Evolutionary conservation across 2,329 filamentous ascomycete genomes (phyloP).

Genomic region (Gnomoniopsis sp.): DNA sequence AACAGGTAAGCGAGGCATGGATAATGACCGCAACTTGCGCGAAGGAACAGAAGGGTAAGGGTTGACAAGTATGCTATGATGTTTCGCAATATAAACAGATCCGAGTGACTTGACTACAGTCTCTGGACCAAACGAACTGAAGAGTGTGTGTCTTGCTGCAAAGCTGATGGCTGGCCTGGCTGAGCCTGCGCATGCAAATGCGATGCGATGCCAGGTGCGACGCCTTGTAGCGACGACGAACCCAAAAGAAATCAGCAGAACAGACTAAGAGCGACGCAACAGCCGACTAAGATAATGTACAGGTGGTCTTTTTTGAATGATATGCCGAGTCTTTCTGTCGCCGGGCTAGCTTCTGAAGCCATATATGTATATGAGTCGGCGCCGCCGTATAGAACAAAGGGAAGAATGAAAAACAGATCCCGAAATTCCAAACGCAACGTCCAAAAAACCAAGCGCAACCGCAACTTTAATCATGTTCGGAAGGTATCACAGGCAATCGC

Average conservation of each 20-base stretch:
- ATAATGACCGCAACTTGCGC: conserved; percentile 19
- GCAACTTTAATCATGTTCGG: conserved; percentile 28
- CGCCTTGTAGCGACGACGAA: conserved; percentile 29
- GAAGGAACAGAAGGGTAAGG: conserved; percentile 16
- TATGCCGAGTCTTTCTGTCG: conserved; percentile 38
- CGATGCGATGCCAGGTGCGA: conserved; percentile 36
- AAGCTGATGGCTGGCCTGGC: conserved; percentile 21
- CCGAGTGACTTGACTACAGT: conserved; percentile 23
- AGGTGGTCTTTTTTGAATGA: conserved; percentile 32
- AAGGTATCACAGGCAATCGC: conserved; percentile 31
- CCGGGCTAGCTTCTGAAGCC: conserved; percentile 29
- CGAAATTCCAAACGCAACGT: conserved; percentile 25
- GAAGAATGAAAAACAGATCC: conserved; percentile 25
- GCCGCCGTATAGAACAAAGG: conserved; percentile 28
- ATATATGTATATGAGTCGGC: conserved; percentile 20
- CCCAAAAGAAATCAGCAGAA: conserved; percentile 43
- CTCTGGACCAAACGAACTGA: conserved; percentile 12
- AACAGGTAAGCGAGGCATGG: conserved; percentile 20
- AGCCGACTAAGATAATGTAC: conserved; percentile 52
- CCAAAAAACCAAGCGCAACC: conserved; percentile 25
- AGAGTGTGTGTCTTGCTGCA: conserved; percentile 18
- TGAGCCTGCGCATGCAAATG: conserved; percentile 24
- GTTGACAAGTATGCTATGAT: conserved; percentile 16
- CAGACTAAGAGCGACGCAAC: conserved; percentile 33
- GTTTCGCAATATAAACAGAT: conserved; percentile 29